A percentile compares a stretch with the other conserved stretches of the same genome.
These are phyloP conservation scores for Phytophthora chlamydospora DNA, from an alignment of 352 stramenopile genomes.

Conservation along the genomic window DNA sequence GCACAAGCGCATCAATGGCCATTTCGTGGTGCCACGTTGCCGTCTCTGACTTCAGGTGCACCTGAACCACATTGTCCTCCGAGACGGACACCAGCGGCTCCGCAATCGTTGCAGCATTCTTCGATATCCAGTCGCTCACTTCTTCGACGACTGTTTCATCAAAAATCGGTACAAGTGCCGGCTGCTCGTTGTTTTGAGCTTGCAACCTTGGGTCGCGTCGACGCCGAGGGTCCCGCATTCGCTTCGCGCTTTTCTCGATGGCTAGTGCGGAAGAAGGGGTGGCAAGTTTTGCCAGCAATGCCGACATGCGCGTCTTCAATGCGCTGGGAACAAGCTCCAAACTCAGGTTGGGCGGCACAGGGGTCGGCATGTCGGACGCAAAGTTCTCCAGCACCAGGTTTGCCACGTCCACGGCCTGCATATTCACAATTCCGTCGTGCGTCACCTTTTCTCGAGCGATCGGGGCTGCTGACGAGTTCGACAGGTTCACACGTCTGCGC, in stretches of 20 bases:
- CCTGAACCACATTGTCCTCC: conserved; percentile 77
- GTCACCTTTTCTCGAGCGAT: conserved; percentile 51
- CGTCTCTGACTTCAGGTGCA: conserved; percentile 73
- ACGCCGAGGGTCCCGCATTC: conserved; percentile 70
- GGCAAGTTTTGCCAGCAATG: conserved; percentile 61
- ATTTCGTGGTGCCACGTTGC: conserved; percentile 75
- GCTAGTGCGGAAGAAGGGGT: conserved; percentile 82
- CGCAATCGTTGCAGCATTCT: conserved; percentile 79
- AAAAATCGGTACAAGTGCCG: conserved; percentile 70
- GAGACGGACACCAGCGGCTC: conserved; percentile 79
- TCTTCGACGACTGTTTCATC: conserved; percentile 68
- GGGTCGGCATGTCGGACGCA: conserved; percentile 54
- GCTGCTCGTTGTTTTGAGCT: conserved; percentile 47
- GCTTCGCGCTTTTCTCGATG: conserved; percentile 70
- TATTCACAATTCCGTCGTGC: conserved; percentile 76
- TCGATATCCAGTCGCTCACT: conserved; percentile 80
- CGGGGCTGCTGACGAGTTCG: conserved; percentile 27
- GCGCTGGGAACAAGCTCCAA: conserved; percentile 74
- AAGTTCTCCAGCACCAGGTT: conserved; percentile 80
- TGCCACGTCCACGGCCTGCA: conserved; percentile 70
- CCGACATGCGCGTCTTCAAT: conserved; percentile 71
- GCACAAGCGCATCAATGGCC: conserved; percentile 63
- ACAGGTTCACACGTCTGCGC: conserved; percentile 45
- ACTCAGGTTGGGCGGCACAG: conserved; percentile 55
- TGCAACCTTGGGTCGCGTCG: conserved; percentile 49